phyloP scores from a whole-genome alignment of 805 yeast species.

The Monosporozyma unispora region DNA sequence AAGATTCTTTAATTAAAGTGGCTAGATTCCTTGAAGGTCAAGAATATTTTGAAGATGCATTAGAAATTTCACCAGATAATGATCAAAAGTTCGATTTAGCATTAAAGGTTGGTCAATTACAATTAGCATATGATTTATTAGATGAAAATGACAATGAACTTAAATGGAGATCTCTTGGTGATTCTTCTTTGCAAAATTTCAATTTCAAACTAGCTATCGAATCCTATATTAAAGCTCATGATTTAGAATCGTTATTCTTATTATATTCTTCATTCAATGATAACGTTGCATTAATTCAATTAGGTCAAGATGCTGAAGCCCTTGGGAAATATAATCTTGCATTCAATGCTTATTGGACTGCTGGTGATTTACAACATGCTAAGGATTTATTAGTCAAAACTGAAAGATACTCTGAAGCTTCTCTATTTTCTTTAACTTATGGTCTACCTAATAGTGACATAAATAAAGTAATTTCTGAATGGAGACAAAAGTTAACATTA shows the following conservation, averaged over 20 bases:
- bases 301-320: constrained; percentile 60
- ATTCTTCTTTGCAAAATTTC: constrained; percentile 70
- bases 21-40: constrained; percentile 92
- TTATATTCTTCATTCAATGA: constrained; percentile 76
- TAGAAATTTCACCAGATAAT: constrained; percentile 70
- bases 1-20: constrained; percentile 62
- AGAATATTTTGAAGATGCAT: constrained; percentile 77
- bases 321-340: constrained; percentile 83
- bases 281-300: constrained; percentile 44
- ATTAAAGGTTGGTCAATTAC: constrained; percentile 60
- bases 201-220: constrained; percentile 71
- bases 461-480: constrained; percentile 41
- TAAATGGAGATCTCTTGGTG: constrained; percentile 91
- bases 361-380: constrained; percentile 60
- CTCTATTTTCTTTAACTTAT: constrained; percentile 70
- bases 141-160: constrained; percentile 44
- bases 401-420: constrained; percentile 74
- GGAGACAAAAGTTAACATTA: constrained; percentile 54
- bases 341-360: constrained; percentile 83
- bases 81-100: constrained; percentile 93
- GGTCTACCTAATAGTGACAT: constrained; percentile 38
- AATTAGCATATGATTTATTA: constrained; percentile 63
- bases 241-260: constrained; percentile 71
- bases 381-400: constrained; percentile 56
- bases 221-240: constrained; percentile 70